Percentiles rank a stretch among this genome's conserved stretches.
phyloP scores from a whole-genome alignment of 179 eudicot genomes.

The Heliamphora pulchella region DNA sequence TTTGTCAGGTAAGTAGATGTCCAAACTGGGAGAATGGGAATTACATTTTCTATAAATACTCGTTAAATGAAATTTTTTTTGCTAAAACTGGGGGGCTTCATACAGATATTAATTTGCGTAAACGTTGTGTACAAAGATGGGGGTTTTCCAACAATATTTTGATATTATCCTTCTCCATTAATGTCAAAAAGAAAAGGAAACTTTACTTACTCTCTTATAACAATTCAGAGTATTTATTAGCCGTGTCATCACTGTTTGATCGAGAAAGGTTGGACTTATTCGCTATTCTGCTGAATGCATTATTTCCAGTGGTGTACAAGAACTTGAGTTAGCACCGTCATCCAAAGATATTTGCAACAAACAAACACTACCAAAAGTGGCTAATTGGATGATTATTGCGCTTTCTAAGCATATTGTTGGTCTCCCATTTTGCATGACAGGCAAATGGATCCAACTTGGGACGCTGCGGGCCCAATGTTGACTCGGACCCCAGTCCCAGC shows the following conservation, averaged over 20 bases:
- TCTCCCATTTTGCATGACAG: conserved; percentile 27
- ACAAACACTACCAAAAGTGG: background rate
- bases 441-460: conserved; percentile 75
- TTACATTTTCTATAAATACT: no score
- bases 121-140: background rate
- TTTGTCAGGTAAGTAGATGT: no score
- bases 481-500: conserved; percentile 64
- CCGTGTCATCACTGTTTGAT: no score
- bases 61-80: no score
- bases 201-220: background rate
- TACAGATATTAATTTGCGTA: no score
- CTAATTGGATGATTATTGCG: background rate
- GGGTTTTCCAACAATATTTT: conserved; percentile 1
- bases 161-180: background rate
- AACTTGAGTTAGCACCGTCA: background rate
- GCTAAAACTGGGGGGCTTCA: no score
- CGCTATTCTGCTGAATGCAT: background rate
- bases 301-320: background rate
- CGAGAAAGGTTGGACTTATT: no score
- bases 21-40: no score
- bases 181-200: no score
- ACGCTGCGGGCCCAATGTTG: conserved; percentile 52
- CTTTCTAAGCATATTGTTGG: background rate
- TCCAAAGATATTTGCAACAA: background rate
- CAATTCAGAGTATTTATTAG: background rate